Conservation (phyloP, 176 grass and related monocot species). For the Microstegium vimineum region DNA sequence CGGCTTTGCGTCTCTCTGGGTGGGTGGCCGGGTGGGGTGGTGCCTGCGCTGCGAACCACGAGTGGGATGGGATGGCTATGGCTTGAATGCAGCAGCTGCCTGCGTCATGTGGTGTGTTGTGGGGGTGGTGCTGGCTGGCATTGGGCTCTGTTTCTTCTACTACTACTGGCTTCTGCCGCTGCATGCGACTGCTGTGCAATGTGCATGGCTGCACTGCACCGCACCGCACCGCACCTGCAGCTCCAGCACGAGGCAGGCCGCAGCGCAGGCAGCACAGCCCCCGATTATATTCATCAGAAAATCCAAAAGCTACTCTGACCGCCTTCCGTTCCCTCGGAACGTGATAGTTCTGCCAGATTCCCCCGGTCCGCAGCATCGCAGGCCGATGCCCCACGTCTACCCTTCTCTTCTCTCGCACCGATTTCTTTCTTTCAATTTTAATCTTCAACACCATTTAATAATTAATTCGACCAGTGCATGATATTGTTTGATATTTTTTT, state of each 20-base stretch:
- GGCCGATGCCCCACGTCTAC: constrained; percentile 17
- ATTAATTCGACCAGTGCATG: no score
- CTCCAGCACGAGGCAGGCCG: neutral
- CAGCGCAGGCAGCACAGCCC: neutral
- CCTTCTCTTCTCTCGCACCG: no score
- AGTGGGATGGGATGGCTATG: neutral
- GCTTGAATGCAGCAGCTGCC: neutral
- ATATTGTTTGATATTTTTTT: no score
- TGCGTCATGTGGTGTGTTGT: neutral
- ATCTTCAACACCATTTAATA: no score
- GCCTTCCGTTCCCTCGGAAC: constrained; percentile 43
- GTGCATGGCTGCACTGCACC: no score
- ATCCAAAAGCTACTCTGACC: constrained; percentile 30
- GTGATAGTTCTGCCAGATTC: constrained; percentile 76
- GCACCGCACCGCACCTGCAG: no score
- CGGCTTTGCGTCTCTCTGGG: neutral
- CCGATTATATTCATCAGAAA: constrained; percentile 40
- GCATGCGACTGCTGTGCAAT: neutral
- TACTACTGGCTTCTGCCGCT: constrained; percentile 20
- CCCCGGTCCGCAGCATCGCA: constrained; percentile 37
- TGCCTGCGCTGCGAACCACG: neutral
- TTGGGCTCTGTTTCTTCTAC: constrained; percentile 43
- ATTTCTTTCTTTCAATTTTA: no score
- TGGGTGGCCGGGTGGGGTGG: neutral
- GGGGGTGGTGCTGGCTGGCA: neutral